Evolutionary conservation across 106 monocot species (phyloP).

Genomic region (Dioscorea dumetorum): DNA sequence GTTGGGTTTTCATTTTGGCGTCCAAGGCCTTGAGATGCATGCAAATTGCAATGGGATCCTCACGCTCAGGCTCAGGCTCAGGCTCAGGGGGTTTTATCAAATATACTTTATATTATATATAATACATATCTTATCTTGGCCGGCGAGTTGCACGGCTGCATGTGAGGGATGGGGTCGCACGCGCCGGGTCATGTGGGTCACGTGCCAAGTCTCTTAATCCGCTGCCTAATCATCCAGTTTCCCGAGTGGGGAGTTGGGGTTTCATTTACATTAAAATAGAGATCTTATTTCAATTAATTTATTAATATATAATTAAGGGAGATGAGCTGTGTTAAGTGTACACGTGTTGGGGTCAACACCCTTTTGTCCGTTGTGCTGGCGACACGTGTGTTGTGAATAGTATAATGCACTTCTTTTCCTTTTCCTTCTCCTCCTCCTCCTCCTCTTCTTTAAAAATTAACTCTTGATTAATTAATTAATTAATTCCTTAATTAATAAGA

Average conservation of each 20-base stretch:
- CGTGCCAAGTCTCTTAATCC: slow-evolving; percentile 4
- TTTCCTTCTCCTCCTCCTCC: no score
- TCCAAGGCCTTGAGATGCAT: background rate
- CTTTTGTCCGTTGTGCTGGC: background rate
- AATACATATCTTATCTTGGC: background rate
- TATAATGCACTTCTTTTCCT: background rate
- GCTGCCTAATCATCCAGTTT: slow-evolving; percentile 2
- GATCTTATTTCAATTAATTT: no score
- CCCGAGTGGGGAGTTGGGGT: no score
- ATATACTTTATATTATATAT: background rate
- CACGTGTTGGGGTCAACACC: background rate
- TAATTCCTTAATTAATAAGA: no score
- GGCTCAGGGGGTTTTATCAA: no score
- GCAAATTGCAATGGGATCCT: background rate
- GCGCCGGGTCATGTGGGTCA: slow-evolving; percentile 1
- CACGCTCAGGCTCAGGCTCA: no score
- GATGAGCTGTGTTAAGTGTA: background rate
- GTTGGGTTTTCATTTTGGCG: background rate
- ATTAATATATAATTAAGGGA: background rate
- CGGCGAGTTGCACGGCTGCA: background rate
- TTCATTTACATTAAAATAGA: no score
- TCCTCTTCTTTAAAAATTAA: no score
- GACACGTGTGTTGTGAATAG: slow-evolving; percentile 1
- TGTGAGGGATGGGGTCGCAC: background rate
- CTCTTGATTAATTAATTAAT: no score